Evolutionary conservation across 2,329 filamentous ascomycete species (phyloP).

Genomic region (Colletotrichum phormii): DNA sequence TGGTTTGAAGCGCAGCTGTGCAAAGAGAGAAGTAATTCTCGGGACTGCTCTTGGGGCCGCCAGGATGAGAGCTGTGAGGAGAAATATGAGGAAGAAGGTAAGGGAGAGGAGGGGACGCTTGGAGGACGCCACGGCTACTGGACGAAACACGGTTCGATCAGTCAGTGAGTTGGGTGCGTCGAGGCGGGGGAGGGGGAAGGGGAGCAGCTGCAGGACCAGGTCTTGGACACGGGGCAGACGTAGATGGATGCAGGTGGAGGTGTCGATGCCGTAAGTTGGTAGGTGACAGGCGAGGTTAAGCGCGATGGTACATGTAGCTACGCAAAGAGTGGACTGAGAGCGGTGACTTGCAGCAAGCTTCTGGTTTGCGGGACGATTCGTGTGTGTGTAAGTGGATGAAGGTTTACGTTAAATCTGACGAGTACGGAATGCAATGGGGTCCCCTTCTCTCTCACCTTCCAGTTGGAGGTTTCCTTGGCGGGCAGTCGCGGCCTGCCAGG

Average conservation of each 20-base stretch:
- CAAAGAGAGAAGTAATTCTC: constrained; percentile 69
- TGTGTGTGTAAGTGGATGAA: constrained; percentile 11
- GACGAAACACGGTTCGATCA: constrained; percentile 22
- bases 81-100: constrained; percentile 66
- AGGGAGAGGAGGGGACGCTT: constrained; percentile 52
- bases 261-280: not conserved
- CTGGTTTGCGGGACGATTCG: not conserved
- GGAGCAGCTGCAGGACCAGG: constrained; percentile 26
- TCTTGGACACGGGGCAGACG: not conserved
- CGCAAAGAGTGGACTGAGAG: constrained; percentile 25
- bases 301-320: not conserved
- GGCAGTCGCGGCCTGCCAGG: not conserved
- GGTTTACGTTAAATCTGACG: not conserved
- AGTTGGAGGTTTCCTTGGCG: not conserved
- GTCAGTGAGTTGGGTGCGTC: constrained; percentile 18
- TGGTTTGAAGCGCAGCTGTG: constrained; percentile 61
- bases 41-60: constrained; percentile 70
- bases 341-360: constrained; percentile 11
- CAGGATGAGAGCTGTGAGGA: constrained; percentile 71
- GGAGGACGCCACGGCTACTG: constrained; percentile 51
- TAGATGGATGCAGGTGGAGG: constrained; percentile 7
- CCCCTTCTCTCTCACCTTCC: not conserved
- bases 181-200: constrained; percentile 33
- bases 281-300: not conserved
- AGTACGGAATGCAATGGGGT: not conserved